Percentiles rank a stretch among this genome's conserved stretches.
phyloP scores from a whole-genome alignment of 164 flowering plant genomes.

The Chloranthus sessilifolius region DNA sequence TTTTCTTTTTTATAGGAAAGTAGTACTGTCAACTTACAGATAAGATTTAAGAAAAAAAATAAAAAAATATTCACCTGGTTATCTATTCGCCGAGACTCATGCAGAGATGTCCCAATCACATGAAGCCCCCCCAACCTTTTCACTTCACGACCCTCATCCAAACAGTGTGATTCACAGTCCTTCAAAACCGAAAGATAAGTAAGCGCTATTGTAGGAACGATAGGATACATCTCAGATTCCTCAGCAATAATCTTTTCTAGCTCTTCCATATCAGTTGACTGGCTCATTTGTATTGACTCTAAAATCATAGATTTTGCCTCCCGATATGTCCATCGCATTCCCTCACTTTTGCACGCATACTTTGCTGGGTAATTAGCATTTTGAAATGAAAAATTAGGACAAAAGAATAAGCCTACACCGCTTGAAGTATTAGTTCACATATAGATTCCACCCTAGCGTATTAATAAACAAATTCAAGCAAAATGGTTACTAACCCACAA shows the following conservation, averaged over 20 bases:
- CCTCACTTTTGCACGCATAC: conserved; percentile 70
- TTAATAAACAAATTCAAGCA: neutral
- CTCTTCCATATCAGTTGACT: conserved; percentile 47
- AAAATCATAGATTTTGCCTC: conserved; percentile 67
- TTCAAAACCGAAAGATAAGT: conserved; percentile 66
- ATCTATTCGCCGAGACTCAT: conserved; percentile 96
- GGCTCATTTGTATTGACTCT: conserved; percentile 74
- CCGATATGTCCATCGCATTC: conserved; percentile 58
- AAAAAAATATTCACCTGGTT: conserved; percentile 95
- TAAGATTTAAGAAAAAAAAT: too few relatives aligned
- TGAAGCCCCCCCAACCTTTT: conserved; percentile 96
- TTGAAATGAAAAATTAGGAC: neutral
- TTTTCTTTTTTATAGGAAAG: too few relatives aligned
- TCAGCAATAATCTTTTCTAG: conserved; percentile 58
- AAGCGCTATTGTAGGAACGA: conserved; percentile 73
- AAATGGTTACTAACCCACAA: conserved; percentile 63
- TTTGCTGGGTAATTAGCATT: conserved; percentile 46
- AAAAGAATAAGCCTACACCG: neutral
- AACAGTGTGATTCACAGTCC: conserved; percentile 82
- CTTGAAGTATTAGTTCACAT: neutral
- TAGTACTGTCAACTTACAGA: too few relatives aligned
- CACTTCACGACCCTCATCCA: conserved; percentile 78
- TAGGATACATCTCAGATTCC: conserved; percentile 71
- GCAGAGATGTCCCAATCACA: conserved; percentile 96
- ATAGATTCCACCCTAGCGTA: neutral